Percentiles rank a stretch among this genome's conserved stretches.
These are phyloP conservation scores for Botryotinia convoluta DNA, from an alignment of 2,329 filamentous ascomycete genomes.

Conservation along the genomic window DNA sequence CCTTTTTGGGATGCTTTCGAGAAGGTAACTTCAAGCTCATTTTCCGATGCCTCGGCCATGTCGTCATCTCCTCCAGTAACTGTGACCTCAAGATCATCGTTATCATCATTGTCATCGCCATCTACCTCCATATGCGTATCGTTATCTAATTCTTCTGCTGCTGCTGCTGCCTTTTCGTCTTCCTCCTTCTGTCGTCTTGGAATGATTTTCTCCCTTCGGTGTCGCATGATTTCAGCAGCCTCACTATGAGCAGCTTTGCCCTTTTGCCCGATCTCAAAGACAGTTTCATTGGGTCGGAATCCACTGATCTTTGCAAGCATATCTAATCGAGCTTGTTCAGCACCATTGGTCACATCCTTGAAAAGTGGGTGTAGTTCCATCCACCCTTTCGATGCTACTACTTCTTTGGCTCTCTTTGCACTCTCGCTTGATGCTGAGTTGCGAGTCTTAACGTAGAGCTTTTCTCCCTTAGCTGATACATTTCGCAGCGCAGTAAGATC, in stretches of 20 bases:
- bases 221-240: constrained; percentile 73
- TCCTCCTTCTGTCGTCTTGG: constrained; percentile 47
- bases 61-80: constrained; percentile 41
- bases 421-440: constrained; percentile 89
- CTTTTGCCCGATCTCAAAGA: constrained; percentile 87
- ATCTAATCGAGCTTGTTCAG: constrained; percentile 71
- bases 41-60: constrained; percentile 58
- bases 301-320: constrained; percentile 88
- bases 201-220: constrained; percentile 66
- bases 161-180: constrained; percentile 42
- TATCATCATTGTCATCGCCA: constrained; percentile 42
- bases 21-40: constrained; percentile 68
- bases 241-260: constrained; percentile 61
- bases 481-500: constrained; percentile 69
- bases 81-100: constrained; percentile 40
- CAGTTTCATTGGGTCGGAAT: constrained; percentile 86
- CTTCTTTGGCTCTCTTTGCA: constrained; percentile 78
- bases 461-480: constrained; percentile 86
- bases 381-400: constrained; percentile 69
- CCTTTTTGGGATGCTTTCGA: constrained; percentile 54
- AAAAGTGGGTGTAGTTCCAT: constrained; percentile 79
- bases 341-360: constrained; percentile 60
- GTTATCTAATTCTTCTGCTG: constrained; percentile 32
- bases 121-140: constrained; percentile 31
- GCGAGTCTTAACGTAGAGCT: constrained; percentile 84